These are phyloP conservation scores for Pseudogymnoascus sp. DNA, from an alignment of 2,329 filamentous ascomycete species.

Conservation along the genomic window DNA sequence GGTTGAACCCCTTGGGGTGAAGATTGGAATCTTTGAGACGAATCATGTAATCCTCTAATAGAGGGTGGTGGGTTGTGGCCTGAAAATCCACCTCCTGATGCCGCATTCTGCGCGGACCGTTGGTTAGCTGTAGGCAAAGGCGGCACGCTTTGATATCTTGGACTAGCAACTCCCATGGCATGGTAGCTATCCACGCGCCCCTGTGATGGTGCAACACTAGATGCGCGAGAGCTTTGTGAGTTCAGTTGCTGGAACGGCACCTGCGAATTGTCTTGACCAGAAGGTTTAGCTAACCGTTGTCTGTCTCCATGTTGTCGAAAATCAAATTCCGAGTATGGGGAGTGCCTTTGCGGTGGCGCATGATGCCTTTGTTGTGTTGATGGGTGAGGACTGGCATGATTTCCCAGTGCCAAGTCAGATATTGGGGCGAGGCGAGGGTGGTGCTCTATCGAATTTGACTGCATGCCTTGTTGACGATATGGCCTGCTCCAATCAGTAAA, in stretches of 20 bases:
- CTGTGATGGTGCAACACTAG: background rate
- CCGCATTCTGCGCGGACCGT: background rate
- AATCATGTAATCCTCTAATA: background rate
- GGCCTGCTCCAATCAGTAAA: background rate
- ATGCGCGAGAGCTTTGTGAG: background rate
- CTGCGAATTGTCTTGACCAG: background rate
- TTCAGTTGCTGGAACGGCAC: background rate
- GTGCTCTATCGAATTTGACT: too few species aligned
- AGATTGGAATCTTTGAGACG: background rate
- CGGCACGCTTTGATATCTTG: background rate
- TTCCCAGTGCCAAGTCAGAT: background rate
- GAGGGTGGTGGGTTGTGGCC: background rate
- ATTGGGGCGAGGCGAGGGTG: background rate
- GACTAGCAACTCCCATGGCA: background rate
- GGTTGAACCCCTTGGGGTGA: background rate
- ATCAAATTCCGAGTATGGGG: background rate
- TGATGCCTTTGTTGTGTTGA: background rate
- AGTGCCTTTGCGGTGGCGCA: background rate
- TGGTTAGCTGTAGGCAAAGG: background rate
- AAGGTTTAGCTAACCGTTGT: background rate
- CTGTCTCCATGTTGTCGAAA: background rate
- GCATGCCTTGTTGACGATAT: background rate
- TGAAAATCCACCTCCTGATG: background rate
- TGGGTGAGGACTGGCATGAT: background rate
- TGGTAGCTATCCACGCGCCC: too few species aligned